Base-by-base conservation (phyloP, 2,329 filamentous ascomycete genomes). In the Paraconiothyrium brasiliense region DNA sequence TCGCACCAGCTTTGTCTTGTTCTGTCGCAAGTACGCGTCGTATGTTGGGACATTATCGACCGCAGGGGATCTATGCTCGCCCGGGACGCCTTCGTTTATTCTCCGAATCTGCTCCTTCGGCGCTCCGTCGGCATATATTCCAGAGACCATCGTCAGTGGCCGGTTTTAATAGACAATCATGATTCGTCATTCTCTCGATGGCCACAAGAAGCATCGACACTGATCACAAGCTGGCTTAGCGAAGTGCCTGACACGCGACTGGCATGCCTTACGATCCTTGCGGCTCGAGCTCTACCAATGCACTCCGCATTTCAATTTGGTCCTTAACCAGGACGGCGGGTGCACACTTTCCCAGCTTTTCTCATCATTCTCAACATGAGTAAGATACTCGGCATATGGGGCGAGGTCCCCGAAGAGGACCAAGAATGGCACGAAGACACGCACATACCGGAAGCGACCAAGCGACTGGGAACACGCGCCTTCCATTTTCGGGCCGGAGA, bases 321-420 rank as follows among this genome's bases (percentile, higher is more conserved):
- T 14, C 46, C 46, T 13, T 48, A 16, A 48, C 24, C 24, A 32
- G n/a, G n/a, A n/a, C 16, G 14, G 24, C 14, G 30, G 14, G 13
- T 8, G n/a, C 20, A 8, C 24, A 4, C 14, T 5, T 32, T 37
- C 32, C 9, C 48, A 37, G 8, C 7, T 51, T 37, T 37, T 11
- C 32, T 37, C n/a, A 3, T 13, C 5, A 37, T 22, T 37, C 16
- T 20, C 48, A 37, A n/a, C 48, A 51, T 51, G 48, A 51, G 30
- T 14, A 37, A 51, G n/a, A 11, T 51, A 11, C 48, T 51, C 14
- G 48, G 48, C 20, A 16, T 51, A 7, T 51, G 48, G 48, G 48
- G 30, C n/a, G 48, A 51, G 30, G 30, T 51, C 4, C 30, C 48
- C 32, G 48, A 51, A 16, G 48, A 35, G 48, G 10, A 37, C 16